These are phyloP conservation scores for Mycosarcoma maydis DNA, from an alignment of 1,284 basidiomycete genomes.

Conservation along the genomic window DNA sequence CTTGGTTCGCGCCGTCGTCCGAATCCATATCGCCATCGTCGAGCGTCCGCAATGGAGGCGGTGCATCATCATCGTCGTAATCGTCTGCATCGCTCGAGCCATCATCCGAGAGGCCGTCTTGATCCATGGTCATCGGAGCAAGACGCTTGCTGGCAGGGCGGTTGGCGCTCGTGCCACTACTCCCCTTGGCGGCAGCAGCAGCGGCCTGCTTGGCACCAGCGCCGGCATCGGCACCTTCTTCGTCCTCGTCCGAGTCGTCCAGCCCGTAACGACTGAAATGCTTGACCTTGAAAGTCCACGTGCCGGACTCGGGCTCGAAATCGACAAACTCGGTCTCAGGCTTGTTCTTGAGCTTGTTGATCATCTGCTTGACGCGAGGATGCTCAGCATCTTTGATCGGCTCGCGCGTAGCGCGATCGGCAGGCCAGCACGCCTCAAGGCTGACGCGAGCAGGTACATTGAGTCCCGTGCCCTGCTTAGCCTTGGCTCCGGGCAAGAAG, in stretches of 20 bases:
- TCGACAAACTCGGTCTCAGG: slow-evolving; percentile 84
- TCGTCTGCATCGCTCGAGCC: slow-evolving; percentile 17
- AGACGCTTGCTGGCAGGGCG: slow-evolving; percentile 39
- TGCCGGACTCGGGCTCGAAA: slow-evolving; percentile 82
- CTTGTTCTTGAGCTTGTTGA: slow-evolving; percentile 85
- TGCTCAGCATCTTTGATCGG: slow-evolving; percentile 85
- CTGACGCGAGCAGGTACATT: slow-evolving; percentile 86
- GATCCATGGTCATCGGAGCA: slow-evolving; percentile 25
- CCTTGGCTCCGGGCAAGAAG: slow-evolving; percentile 70
- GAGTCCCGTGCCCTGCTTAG: slow-evolving; percentile 80
- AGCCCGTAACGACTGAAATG: slow-evolving; percentile 74
- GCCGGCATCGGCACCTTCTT: slow-evolving; percentile 12
- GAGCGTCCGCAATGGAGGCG: slow-evolving; percentile 43
- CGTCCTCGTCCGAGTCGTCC: slow-evolving; percentile 64
- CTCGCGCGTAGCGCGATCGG: slow-evolving; percentile 89
- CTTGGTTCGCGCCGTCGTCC: slow-evolving; percentile 42
- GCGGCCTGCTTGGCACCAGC: slow-evolving; percentile 10
- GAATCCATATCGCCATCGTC: slow-evolving; percentile 42
- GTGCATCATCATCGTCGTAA: slow-evolving; percentile 38
- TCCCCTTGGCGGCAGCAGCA: slow-evolving; percentile 13
- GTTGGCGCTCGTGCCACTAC: slow-evolving; percentile 15
- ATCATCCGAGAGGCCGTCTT: slow-evolving; percentile 17
- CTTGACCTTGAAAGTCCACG: slow-evolving; percentile 92
- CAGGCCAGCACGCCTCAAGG: slow-evolving; percentile 84
- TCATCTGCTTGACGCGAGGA: slow-evolving; percentile 76